Evolutionary conservation across 2,329 filamentous ascomycete genomes (phyloP).

Genomic region (Ceratocystis albifundus): DNA sequence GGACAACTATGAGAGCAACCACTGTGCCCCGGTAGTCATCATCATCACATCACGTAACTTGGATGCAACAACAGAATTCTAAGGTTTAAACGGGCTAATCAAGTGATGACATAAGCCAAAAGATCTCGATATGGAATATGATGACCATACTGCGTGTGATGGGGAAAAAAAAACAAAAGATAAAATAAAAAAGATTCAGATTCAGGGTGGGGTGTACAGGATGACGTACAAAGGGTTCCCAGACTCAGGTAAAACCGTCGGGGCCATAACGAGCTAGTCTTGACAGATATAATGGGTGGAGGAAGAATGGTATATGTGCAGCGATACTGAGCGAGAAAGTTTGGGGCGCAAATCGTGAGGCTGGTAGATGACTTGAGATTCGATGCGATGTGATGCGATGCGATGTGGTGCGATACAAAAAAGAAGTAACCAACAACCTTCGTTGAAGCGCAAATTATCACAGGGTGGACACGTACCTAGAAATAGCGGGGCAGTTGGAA

Average conservation of each 20-base stretch:
- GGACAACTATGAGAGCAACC: no score
- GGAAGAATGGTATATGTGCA: not conserved
- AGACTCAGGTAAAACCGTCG: slow-evolving; percentile 37
- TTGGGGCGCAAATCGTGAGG: no score
- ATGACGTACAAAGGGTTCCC: slow-evolving; percentile 38
- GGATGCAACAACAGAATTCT: no score
- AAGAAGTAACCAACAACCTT: not conserved
- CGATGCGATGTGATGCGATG: no score
- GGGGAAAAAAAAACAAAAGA: no score
- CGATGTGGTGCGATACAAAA: no score
- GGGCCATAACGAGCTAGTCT: slow-evolving; percentile 31
- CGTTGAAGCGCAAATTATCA: not conserved
- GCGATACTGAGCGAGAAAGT: not conserved
- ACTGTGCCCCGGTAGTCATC: no score
- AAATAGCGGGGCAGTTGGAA: not conserved
- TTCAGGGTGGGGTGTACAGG: not conserved
- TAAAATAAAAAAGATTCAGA: not conserved
- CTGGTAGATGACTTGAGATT: no score
- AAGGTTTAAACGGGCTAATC: no score
- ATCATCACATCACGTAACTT: no score
- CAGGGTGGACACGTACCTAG: not conserved
- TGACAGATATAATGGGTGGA: not conserved
- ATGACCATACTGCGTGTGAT: not conserved
- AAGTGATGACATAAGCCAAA: no score
- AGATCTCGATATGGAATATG: not conserved